Percentiles rank a stretch among this genome's conserved stretches.
phyloP scores from a whole-genome alignment of 1,284 basidiomycete genomes.

The Melampsora abietis-canadensis region DNA sequence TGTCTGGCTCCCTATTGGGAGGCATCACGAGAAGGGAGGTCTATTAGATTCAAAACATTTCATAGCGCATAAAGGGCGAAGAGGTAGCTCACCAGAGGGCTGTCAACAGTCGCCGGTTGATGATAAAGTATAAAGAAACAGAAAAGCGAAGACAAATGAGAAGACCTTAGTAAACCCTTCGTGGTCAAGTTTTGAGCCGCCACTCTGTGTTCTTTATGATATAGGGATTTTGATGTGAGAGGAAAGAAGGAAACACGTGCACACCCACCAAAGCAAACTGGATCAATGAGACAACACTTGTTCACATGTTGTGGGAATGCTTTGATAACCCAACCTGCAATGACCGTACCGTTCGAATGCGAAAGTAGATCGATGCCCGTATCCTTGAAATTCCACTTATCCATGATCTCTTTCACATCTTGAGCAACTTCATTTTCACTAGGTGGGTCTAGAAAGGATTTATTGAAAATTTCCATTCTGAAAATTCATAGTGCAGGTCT shows the following conservation, averaged over 20 bases:
- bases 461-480: constrained; percentile 39
- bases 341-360: constrained; percentile 31
- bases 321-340: constrained; percentile 38
- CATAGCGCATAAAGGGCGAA: neutral
- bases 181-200: neutral
- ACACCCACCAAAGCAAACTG: constrained; percentile 47
- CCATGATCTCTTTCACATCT: constrained; percentile 2
- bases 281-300: constrained; percentile 41
- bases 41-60: neutral
- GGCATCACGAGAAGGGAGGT: neutral
- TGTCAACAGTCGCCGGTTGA: neutral
- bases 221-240: neutral
- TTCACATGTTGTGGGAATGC: constrained; percentile 34
- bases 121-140: neutral
- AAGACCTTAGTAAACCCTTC: too few species aligned
- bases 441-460: constrained; percentile 13
- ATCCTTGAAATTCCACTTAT: constrained; percentile 1
- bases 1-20: constrained; percentile 27
- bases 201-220: neutral
- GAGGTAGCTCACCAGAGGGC: constrained; percentile 33
- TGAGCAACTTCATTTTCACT: constrained; percentile 14
- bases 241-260: constrained; percentile 45
- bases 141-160: too few species aligned
- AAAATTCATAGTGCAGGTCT: neutral
- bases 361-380: constrained; percentile 34